Evolutionary conservation across 768 basidiomycete species (phyloP).

Genomic region (Hygrocybe punicea): DNA sequence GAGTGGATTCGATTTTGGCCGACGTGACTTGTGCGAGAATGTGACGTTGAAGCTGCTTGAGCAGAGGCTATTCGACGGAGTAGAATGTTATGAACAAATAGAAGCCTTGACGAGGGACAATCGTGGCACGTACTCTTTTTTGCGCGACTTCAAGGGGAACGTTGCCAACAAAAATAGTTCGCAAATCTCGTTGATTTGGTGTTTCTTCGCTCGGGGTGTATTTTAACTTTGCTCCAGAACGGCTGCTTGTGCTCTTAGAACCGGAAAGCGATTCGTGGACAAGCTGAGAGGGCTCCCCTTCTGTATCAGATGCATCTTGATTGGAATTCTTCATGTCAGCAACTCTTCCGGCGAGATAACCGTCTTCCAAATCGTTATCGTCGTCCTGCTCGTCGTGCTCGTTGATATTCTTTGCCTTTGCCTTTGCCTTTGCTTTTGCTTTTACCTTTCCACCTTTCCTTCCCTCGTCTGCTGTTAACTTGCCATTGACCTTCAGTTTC

Average conservation of each 20-base stretch:
- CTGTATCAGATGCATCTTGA: slow-evolving; percentile 16
- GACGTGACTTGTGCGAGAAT: slow-evolving; percentile 66
- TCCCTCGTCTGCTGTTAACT: background rate
- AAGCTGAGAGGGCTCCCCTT: slow-evolving; percentile 36
- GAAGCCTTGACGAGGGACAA: background rate
- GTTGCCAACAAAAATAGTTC: slow-evolving; percentile 93
- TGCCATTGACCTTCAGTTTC: background rate
- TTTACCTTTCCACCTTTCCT: background rate
- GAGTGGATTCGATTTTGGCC: slow-evolving; percentile 85
- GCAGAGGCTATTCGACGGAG: slow-evolving; percentile 49
- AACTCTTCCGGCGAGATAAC: background rate
- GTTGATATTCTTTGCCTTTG: background rate
- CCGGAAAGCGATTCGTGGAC: slow-evolving; percentile 60
- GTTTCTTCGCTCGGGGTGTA: slow-evolving; percentile 69
- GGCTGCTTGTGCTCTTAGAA: slow-evolving; percentile 31
- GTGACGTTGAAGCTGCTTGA: slow-evolving; percentile 75
- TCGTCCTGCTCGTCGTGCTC: too few species aligned
- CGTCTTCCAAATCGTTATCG: background rate
- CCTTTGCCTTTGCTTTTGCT: background rate
- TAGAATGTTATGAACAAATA: background rate
- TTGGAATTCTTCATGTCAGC: background rate
- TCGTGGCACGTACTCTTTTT: slow-evolving; percentile 61
- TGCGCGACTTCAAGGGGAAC: slow-evolving; percentile 73
- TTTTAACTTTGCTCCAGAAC: slow-evolving; percentile 37
- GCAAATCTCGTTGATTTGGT: slow-evolving; percentile 62